These are phyloP conservation scores for Populus alba DNA, from an alignment of 345 rosid genomes.

Conservation along the genomic window DNA sequence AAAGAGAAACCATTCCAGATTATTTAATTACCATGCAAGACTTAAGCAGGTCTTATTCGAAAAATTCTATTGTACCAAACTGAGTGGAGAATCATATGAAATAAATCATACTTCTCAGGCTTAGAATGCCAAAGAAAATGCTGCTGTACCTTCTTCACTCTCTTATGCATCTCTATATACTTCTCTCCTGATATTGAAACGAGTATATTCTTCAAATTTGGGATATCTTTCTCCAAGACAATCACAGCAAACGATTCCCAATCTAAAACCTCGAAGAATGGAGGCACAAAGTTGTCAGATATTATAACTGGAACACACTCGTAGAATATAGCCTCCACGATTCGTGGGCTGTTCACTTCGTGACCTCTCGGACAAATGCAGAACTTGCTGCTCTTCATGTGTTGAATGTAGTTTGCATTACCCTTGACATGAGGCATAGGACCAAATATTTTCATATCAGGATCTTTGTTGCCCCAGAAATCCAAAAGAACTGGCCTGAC, in stretches of 20 bases:
- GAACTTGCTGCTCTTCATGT: constrained; percentile 85
- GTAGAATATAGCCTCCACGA: constrained; percentile 73
- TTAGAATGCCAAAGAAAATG: constrained; percentile 86
- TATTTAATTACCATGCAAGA: not conserved
- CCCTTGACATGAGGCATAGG: constrained; percentile 54
- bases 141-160: constrained; percentile 70
- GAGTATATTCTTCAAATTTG: constrained; percentile 68
- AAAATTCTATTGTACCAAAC: constrained; percentile 80
- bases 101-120: constrained; percentile 71
- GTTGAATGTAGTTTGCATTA: constrained; percentile 51
- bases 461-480: constrained; percentile 77
- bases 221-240: constrained; percentile 73
- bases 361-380: constrained; percentile 86
- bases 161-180: constrained; percentile 60
- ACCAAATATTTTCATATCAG: constrained; percentile 76
- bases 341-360: constrained; percentile 84
- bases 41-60: constrained; percentile 27
- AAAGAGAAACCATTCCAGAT: not conserved
- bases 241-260: constrained; percentile 88
- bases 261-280: constrained; percentile 63
- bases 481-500: constrained; percentile 64
- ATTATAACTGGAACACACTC: constrained; percentile 82
- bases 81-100: constrained; percentile 90
- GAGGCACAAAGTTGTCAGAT: constrained; percentile 80
- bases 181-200: constrained; percentile 50